Evolutionary conservation across 495 filamentous ascomycete species (phyloP), one percentile per base, ranked within the genome.

Genomic region (Podospora fimiseda): DNA sequence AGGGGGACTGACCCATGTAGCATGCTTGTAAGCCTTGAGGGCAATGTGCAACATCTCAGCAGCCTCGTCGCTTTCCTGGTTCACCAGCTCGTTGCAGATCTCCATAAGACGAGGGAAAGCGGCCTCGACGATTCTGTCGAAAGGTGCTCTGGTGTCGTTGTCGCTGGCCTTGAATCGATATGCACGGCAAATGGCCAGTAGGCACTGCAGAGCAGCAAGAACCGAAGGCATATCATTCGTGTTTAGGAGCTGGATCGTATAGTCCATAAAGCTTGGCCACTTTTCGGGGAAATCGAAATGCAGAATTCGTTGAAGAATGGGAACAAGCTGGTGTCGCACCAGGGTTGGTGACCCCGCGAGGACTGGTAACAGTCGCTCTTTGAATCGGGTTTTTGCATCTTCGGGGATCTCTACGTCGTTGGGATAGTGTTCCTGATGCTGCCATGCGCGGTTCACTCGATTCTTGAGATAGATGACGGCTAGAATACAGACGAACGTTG

Each of bases 401-500:
- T 96, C 92, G 51, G 87, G 77, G 67, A 98, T 93, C 43, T 82
- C 61, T 74, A 81, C 64, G 70, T 80, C 72, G 63, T 74, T 61
- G 48, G 71, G 78, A 59, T 76, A 74, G 60, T 95, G 88, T 59
- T 95, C 89, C 62, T 79, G 77, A 43, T 79, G 81, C 30, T 84
- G 76, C 93, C 93, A 98, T 50, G 87, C 90, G 62, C 90, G 85
- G 65, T 82, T 89, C 65, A 96, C 87, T 62, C 91, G 86, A 69
- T 97, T 96, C 76, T 98, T 98, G 64, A 98, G 79, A 71, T 97
- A 98, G 53, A 98, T 87, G 64, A 90, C 94, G 59, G 92, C 93
- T 98, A 65, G 40, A 47, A 23, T n/a, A n/a, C n/a, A 37, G 23
- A 49, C 9, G 45, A 22, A 38, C 49, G 59, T 65, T 24, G 64